These are phyloP conservation scores for Aspergillus sp. DNA, from an alignment of 2,329 filamentous ascomycete genomes.

Conservation along the genomic window DNA sequence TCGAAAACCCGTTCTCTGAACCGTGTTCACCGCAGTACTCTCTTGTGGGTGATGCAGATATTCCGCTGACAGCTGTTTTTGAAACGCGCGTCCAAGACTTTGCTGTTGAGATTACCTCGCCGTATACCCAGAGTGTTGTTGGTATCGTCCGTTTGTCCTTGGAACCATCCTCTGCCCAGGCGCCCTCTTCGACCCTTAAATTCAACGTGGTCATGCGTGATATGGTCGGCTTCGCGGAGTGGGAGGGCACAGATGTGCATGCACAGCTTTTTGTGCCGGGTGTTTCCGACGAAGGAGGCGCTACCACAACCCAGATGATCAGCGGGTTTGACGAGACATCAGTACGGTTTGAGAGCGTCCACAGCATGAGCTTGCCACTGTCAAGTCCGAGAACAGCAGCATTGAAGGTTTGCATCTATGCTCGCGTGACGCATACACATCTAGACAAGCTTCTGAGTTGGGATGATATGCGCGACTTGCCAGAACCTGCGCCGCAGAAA, in stretches of 20 bases:
- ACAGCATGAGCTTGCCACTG: constrained; percentile 90
- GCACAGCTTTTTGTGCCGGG: constrained; percentile 94
- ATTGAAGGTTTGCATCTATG: constrained; percentile 81
- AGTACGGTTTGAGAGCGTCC: constrained; percentile 91
- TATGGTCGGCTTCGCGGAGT: constrained; percentile 84
- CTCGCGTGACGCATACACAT: constrained; percentile 84
- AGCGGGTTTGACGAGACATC: constrained; percentile 86
- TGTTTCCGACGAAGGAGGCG: constrained; percentile 77
- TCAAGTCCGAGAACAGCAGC: constrained; percentile 65
- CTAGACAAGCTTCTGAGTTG: constrained; percentile 94
- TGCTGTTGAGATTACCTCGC: constrained; percentile 78
- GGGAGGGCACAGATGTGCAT: constrained; percentile 91
- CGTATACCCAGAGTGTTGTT: constrained; percentile 82
- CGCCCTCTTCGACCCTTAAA: constrained; percentile 83
- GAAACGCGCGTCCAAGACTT: constrained; percentile 93
- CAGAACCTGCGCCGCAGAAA: constrained; percentile 47
- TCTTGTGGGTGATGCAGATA: constrained; percentile 82
- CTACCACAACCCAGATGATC: constrained; percentile 92
- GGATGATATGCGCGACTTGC: constrained; percentile 90
- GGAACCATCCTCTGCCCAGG: constrained; percentile 86
- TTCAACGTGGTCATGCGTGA: constrained; percentile 99
- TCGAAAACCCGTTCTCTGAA: constrained; percentile 90
- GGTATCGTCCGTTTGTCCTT: constrained; percentile 85
- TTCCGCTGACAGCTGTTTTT: constrained; percentile 86
- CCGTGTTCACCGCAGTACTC: constrained; percentile 86